These are phyloP conservation scores for Tricholoma flavovirens DNA, from an alignment of 768 basidiomycete species.

Conservation along the genomic window DNA sequence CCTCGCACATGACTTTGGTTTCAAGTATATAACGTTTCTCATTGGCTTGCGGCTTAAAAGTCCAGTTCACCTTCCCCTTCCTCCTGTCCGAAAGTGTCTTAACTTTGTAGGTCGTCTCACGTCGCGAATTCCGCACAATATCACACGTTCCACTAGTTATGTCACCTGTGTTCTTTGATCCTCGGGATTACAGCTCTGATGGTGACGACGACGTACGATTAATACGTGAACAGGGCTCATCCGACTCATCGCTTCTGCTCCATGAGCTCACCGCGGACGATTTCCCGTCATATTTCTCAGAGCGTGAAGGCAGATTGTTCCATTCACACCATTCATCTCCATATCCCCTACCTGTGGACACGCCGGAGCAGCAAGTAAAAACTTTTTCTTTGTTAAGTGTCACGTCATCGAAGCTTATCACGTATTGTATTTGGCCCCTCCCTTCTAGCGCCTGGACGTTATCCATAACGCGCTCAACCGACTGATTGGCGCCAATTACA, in stretches of 20 bases:
- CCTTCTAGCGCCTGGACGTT: constrained; percentile 44
- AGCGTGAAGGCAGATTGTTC: constrained; percentile 58
- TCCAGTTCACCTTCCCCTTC: not conserved
- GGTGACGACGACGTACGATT: constrained; percentile 15
- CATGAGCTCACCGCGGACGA: constrained; percentile 45
- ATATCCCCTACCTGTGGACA: constrained; percentile 72
- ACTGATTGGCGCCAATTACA: constrained; percentile 50
- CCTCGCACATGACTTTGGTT: not conserved
- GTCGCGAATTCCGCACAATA: not conserved
- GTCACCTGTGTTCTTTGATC: constrained; percentile 8
- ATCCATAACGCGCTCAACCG: constrained; percentile 44
- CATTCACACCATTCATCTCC: constrained; percentile 57
- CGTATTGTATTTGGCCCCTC: constrained; percentile 1
- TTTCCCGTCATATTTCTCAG: constrained; percentile 54
- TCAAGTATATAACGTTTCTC: not conserved
- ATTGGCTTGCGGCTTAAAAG: not conserved
- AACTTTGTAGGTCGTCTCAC: not conserved
- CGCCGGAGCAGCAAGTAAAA: constrained; percentile 60
- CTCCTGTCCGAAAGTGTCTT: not conserved
- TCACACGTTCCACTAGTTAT: constrained; percentile 1
- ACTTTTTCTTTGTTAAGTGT: not conserved
- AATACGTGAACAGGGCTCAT: constrained; percentile 1
- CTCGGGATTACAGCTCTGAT: constrained; percentile 13
- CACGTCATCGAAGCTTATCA: constrained; percentile 1
- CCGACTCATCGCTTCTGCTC: constrained; percentile 14